Conservation (phyloP, 2,329 filamentous ascomycete genomes). For the Exophiala lecanii-corni region DNA sequence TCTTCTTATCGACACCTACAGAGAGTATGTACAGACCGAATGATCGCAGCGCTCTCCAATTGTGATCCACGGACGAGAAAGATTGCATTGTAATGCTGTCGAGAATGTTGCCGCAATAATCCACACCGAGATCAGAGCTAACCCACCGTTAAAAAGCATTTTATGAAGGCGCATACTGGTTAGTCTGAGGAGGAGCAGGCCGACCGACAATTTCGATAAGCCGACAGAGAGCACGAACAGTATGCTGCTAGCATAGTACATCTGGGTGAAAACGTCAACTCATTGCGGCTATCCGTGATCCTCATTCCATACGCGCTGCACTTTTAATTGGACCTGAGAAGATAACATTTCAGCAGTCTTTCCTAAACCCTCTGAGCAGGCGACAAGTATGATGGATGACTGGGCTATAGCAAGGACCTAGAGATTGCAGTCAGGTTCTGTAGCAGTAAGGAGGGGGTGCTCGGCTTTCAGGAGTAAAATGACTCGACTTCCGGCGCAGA, state of each 20-base stretch:
- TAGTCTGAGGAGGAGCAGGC: slow-evolving; percentile 25
- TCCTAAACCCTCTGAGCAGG: slow-evolving; percentile 33
- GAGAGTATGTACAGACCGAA: neutral
- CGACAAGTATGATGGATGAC: slow-evolving; percentile 30
- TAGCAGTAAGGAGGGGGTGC: too few species aligned
- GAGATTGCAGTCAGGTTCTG: neutral
- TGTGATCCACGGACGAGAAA: slow-evolving; percentile 27
- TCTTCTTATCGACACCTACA: neutral
- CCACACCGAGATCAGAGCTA: slow-evolving; percentile 23
- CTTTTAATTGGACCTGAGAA: slow-evolving; percentile 2
- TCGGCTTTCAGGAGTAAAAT: too few species aligned
- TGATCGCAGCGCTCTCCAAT: slow-evolving; percentile 20
- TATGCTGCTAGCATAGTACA: slow-evolving; percentile 28
- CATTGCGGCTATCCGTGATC: neutral
- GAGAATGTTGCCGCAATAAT: slow-evolving; percentile 23
- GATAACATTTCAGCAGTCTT: slow-evolving; percentile 30
- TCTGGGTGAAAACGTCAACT: slow-evolving; percentile 12
- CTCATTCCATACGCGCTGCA: slow-evolving; percentile 21
- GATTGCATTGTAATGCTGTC: slow-evolving; percentile 28
- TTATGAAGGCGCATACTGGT: slow-evolving; percentile 17
- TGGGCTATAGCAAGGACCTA: slow-evolving; percentile 32
- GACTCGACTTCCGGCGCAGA: neutral
- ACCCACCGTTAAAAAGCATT: slow-evolving; percentile 15
- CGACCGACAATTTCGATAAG: slow-evolving; percentile 28
- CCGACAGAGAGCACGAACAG: slow-evolving; percentile 28